Percentiles rank a stretch among this genome's conserved stretches.
phyloP scores from a whole-genome alignment of 2,329 filamentous ascomycete genomes.

The Trichoderma aggressivum region DNA sequence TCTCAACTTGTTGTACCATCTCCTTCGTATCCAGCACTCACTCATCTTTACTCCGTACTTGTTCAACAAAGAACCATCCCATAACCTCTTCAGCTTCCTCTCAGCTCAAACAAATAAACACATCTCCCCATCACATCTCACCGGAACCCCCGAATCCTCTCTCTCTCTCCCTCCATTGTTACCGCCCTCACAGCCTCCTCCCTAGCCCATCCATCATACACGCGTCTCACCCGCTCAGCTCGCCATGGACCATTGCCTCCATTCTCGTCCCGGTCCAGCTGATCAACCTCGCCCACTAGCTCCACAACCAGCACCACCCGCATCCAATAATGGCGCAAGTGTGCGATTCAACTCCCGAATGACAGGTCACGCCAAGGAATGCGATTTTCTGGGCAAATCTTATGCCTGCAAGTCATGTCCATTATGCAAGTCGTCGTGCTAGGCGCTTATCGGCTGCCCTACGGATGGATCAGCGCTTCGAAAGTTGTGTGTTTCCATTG shows the following conservation, averaged over 20 bases:
- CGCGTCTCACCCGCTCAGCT: background rate
- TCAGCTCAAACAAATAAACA: background rate
- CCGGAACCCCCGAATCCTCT: background rate
- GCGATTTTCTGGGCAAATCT: background rate
- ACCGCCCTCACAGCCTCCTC: background rate
- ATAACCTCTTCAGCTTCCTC: background rate
- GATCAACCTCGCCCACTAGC: background rate
- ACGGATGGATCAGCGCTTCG: background rate
- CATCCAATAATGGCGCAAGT: constrained; percentile 1
- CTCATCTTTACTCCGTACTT: background rate
- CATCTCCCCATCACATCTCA: background rate
- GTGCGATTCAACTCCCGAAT: constrained; percentile 8
- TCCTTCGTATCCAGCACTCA: background rate
- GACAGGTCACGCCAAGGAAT: constrained; percentile 7
- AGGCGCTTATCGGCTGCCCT: background rate
- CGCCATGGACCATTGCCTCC: background rate
- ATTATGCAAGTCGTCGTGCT: background rate
- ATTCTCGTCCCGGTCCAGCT: background rate
- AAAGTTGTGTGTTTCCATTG: background rate
- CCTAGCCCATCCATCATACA: background rate
- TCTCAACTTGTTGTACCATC: background rate
- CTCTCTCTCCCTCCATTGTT: background rate
- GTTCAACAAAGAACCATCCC: background rate
- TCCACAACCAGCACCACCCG: background rate
- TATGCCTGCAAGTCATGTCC: background rate